Evolutionary conservation across 2,329 filamentous ascomycete species (phyloP).

Genomic region (Botryotinia calthae): DNA sequence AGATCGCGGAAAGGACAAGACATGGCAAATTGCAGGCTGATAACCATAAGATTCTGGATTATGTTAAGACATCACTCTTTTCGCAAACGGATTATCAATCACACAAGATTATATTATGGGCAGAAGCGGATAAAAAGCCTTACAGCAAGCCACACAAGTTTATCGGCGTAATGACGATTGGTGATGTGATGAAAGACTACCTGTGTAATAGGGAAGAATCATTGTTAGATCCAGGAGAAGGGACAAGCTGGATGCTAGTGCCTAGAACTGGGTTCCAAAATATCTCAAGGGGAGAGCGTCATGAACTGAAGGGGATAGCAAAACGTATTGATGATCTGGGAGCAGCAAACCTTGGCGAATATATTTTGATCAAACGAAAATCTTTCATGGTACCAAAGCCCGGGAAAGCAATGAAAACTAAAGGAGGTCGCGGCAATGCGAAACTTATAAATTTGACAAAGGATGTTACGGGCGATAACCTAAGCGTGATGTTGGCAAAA

Average conservation of each 20-base stretch:
- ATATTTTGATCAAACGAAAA: conserved; percentile 9
- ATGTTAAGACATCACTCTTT: not conserved
- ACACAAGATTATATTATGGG: not conserved
- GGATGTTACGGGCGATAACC: not conserved
- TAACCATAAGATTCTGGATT: conserved; percentile 5
- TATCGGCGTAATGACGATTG: not conserved
- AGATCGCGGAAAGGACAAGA: not conserved
- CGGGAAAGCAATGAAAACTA: not conserved
- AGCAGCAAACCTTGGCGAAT: not conserved
- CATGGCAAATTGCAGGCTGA: not conserved
- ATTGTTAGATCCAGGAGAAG: not conserved
- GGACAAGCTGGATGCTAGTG: conserved; percentile 13
- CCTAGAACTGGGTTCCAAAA: not conserved
- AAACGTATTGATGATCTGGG: not conserved
- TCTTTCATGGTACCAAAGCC: conserved; percentile 11
- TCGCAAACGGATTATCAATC: not conserved
- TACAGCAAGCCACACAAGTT: not conserved
- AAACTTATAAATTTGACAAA: not conserved
- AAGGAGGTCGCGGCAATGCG: not conserved
- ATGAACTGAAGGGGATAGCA: not conserved
- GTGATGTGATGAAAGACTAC: not conserved
- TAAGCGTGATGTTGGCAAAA: conserved; percentile 2
- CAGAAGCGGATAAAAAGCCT: not conserved
- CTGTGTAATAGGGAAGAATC: not conserved
- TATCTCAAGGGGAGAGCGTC: not conserved